Evolutionary conservation across 495 filamentous ascomycete genomes (phyloP).

Genomic region (Pyronema domesticum): DNA sequence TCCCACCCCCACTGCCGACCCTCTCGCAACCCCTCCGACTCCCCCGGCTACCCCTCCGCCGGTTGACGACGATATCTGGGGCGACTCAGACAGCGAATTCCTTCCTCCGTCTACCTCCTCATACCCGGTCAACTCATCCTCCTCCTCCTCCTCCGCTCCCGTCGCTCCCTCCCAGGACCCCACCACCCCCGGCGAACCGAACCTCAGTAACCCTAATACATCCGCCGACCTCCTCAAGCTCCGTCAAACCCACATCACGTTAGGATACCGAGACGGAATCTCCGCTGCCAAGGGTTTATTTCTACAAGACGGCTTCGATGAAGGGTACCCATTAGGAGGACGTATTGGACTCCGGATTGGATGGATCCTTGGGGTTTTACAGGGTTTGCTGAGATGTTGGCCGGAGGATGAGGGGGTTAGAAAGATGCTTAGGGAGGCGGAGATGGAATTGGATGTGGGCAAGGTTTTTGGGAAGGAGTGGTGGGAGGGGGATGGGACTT

Average conservation of each 20-base stretch:
- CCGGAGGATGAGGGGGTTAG: slow-evolving; percentile 22
- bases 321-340: slow-evolving; percentile 66
- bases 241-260: slow-evolving; percentile 42
- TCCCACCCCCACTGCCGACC: neutral
- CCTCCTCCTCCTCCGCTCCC: neutral
- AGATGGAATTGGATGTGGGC: slow-evolving; percentile 41
- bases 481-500: slow-evolving; percentile 43
- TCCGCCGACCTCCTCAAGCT: slow-evolving; percentile 11
- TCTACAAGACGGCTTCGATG: slow-evolving; percentile 75
- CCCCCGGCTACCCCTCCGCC: neutral
- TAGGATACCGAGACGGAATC: slow-evolving; percentile 85
- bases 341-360: slow-evolving; percentile 41
- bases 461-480: slow-evolving; percentile 44
- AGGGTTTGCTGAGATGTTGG: slow-evolving; percentile 20
- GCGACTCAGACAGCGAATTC: neutral
- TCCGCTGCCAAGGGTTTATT: slow-evolving; percentile 46
- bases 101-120: neutral
- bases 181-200: neutral
- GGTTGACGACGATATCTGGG: neutral
- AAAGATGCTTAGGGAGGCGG: slow-evolving; percentile 28
- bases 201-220: neutral
- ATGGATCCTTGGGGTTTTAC: slow-evolving; percentile 22
- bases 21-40: neutral
- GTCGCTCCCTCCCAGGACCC: neutral
- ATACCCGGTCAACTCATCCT: neutral